Conservation (phyloP, 306 rosid species). For the Prinsepia uniflora region DNA sequence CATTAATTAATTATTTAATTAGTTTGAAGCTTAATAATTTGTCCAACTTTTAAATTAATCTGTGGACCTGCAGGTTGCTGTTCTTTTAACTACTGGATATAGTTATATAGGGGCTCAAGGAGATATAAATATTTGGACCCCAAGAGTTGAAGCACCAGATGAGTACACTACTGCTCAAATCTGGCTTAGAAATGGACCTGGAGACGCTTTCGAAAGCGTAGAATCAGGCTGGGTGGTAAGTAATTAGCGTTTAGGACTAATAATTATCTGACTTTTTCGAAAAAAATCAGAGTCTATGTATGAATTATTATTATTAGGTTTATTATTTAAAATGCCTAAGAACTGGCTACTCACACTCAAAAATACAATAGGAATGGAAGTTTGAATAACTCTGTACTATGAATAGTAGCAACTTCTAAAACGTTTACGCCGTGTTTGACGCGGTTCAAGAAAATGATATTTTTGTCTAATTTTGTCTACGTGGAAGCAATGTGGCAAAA, state of each 20-base stretch:
- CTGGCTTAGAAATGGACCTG: slow-evolving; percentile 41
- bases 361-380: too few species aligned
- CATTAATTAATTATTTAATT: not conserved
- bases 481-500: too few species aligned
- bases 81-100: slow-evolving; percentile 37
- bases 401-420: too few species aligned
- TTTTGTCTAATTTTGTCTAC: too few species aligned
- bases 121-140: slow-evolving; percentile 57
- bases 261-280: too few species aligned
- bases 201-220: slow-evolving; percentile 43
- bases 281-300: not conserved
- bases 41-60: not conserved
- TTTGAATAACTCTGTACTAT: too few species aligned
- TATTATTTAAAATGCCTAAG: too few species aligned
- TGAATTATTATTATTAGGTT: not conserved
- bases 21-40: not conserved
- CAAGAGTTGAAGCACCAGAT: slow-evolving; percentile 31
- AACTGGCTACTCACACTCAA: too few species aligned
- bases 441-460: too few species aligned
- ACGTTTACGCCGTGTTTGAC: too few species aligned
- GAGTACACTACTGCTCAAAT: slow-evolving; percentile 65
- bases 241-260: not conserved
- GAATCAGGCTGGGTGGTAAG: slow-evolving; percentile 72
- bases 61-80: slow-evolving; percentile 33
- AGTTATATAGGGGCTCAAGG: slow-evolving; percentile 61